These are phyloP conservation scores for Fusarium continuum DNA, from an alignment of 2,329 filamentous ascomycete genomes.

Conservation along the genomic window DNA sequence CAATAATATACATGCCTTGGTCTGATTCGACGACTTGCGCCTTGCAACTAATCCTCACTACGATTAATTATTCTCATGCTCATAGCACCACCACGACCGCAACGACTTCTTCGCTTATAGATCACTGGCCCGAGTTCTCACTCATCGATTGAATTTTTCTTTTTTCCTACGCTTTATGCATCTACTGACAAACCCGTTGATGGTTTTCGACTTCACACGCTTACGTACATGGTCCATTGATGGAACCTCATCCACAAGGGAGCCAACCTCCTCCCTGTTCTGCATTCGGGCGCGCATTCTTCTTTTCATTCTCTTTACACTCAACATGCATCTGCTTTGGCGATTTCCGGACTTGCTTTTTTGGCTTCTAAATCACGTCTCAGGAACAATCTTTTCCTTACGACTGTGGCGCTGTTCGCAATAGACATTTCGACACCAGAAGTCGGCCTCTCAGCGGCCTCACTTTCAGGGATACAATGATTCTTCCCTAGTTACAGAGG, in stretches of 20 bases:
- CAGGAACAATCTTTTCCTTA: conserved; percentile 24
- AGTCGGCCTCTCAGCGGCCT: conserved; percentile 31
- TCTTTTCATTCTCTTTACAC: conserved; percentile 21
- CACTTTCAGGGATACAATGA: conserved; percentile 9
- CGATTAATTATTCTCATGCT: conserved; percentile 39
- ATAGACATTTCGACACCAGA: conserved; percentile 32
- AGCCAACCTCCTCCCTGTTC: conserved; percentile 26
- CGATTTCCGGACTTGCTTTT: conserved; percentile 30
- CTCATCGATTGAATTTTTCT: conserved; percentile 31
- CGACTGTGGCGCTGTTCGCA: conserved; percentile 33
- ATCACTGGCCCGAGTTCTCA: conserved; percentile 38
- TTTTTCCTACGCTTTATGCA: conserved; percentile 39
- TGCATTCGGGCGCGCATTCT: conserved; percentile 39
- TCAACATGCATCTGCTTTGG: conserved; percentile 34
- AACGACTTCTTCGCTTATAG: conserved; percentile 44
- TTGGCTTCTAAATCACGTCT: conserved; percentile 39
- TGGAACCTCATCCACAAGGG: conserved; percentile 31
- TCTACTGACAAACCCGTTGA: conserved; percentile 29
- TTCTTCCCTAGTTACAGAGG: conserved; percentile 12
- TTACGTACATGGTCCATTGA: conserved; percentile 33
- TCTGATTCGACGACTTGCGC: conserved; percentile 6
- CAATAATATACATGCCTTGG: conserved; percentile 27
- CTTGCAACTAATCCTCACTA: conserved; percentile 28
- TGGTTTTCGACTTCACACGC: conserved; percentile 31
- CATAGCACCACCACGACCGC: conserved; percentile 43